Conservation (phyloP, 2,329 filamentous ascomycete species). For the Chaetomium sp. region DNA sequence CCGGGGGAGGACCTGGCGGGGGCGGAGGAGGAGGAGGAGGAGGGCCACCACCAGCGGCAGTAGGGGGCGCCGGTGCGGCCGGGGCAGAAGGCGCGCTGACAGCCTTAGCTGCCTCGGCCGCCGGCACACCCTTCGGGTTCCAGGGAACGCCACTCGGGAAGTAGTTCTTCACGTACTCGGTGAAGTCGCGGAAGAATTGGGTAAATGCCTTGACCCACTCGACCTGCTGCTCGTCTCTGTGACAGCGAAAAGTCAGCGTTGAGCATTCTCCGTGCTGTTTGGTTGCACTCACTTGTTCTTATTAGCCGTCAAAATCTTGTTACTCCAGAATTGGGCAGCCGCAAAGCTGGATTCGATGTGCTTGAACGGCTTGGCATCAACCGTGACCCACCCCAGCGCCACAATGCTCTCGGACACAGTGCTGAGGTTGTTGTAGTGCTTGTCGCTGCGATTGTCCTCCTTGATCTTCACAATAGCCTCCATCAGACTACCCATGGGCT, state of each 20-base stretch:
- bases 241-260: slow-evolving; percentile 2
- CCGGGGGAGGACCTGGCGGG: slow-evolving; percentile 62
- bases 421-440: slow-evolving; percentile 73
- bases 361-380: slow-evolving; percentile 75
- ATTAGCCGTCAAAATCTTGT: slow-evolving; percentile 84
- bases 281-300: slow-evolving; percentile 55
- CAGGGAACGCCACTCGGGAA: slow-evolving; percentile 75
- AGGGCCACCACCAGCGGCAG: slow-evolving; percentile 47
- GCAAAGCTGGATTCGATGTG: slow-evolving; percentile 78
- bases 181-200: slow-evolving; percentile 76
- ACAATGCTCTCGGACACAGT: slow-evolving; percentile 87
- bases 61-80: slow-evolving; percentile 43
- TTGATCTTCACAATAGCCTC: slow-evolving; percentile 73
- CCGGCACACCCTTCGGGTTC: slow-evolving; percentile 73
- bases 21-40: slow-evolving; percentile 62
- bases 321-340: slow-evolving; percentile 88
- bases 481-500: slow-evolving; percentile 79
- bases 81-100: slow-evolving; percentile 43
- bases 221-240: slow-evolving; percentile 59
- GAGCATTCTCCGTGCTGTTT: too few species aligned
- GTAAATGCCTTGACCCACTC: slow-evolving; percentile 94
- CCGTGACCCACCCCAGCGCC: slow-evolving; percentile 82
- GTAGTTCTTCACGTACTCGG: slow-evolving; percentile 77
- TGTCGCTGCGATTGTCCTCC: slow-evolving; percentile 70
- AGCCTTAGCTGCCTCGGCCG: slow-evolving; percentile 57